A percentile compares a stretch with the other conserved stretches of the same genome.
phyloP scores from a whole-genome alignment of 2,329 filamentous ascomycete species.

The Seiridium cupressi region DNA sequence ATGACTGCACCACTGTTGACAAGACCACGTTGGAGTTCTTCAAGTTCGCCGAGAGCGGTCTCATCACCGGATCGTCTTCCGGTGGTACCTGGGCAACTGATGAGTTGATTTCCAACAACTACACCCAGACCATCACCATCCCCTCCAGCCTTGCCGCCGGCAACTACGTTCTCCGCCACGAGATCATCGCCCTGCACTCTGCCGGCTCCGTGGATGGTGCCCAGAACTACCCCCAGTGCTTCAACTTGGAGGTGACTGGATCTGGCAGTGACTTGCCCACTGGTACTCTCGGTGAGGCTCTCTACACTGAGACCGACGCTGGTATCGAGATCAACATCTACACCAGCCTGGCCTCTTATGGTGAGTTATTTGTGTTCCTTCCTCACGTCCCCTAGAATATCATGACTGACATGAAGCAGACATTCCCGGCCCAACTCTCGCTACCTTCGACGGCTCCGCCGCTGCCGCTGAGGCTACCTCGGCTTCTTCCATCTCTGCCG shows the following conservation, averaged over 20 bases:
- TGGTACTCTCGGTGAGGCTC: constrained; percentile 42
- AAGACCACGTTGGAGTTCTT: constrained; percentile 28
- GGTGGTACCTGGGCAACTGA: constrained; percentile 6
- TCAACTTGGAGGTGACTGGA: constrained; percentile 55
- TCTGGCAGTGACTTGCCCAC: constrained; percentile 42
- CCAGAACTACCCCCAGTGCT: constrained; percentile 50
- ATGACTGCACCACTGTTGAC: constrained; percentile 26
- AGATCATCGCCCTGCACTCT: constrained; percentile 47
- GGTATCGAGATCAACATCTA: constrained; percentile 58
- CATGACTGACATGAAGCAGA: too few relatives aligned
- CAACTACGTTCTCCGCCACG: constrained; percentile 48
- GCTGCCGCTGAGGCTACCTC: not conserved
- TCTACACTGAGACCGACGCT: constrained; percentile 36
- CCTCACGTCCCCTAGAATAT: too few relatives aligned
- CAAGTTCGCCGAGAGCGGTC: constrained; percentile 25
- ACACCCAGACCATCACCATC: constrained; percentile 43
- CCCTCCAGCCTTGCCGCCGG: constrained; percentile 39
- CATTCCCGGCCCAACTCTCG: constrained; percentile 22
- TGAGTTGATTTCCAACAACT: constrained; percentile 37
- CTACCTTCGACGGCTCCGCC: constrained; percentile 8
- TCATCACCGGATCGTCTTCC: constrained; percentile 20
- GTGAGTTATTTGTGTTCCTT: too few relatives aligned
- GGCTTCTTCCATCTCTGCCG: not conserved
- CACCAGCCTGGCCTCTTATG: constrained; percentile 19
- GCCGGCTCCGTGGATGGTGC: constrained; percentile 35